A percentile compares a stretch with the other conserved stretches of the same genome.
Conservation (phyloP, 495 filamentous ascomycete genomes). For the Aspergillus ostianus region DNA sequence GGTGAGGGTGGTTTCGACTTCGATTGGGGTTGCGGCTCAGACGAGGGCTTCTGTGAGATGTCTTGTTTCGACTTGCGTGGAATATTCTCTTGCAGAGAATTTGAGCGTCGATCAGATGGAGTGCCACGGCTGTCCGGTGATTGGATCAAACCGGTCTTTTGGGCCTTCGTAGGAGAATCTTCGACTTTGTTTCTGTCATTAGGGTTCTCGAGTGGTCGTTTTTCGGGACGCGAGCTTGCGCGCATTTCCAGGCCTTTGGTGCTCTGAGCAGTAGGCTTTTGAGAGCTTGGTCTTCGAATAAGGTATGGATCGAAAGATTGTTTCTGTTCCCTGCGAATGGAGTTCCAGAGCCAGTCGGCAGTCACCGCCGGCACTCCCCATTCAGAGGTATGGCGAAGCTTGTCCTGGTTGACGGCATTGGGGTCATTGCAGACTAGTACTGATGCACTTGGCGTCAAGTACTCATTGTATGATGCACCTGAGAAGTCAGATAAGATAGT, state of each 20-base stretch:
- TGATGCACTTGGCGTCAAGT: slow-evolving; percentile 61
- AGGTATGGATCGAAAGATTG: slow-evolving; percentile 51
- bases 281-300: slow-evolving; percentile 30
- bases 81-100: not conserved
- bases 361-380: slow-evolving; percentile 78
- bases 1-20: not conserved
- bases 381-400: slow-evolving; percentile 67
- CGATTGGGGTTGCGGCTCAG: not conserved
- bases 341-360: slow-evolving; percentile 80
- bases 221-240: slow-evolving; percentile 19
- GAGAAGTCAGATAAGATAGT: slow-evolving; percentile 7
- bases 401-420: slow-evolving; percentile 63
- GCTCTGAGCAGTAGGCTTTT: slow-evolving; percentile 30
- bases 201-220: slow-evolving; percentile 3
- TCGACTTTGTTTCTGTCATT: not conserved
- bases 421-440: slow-evolving; percentile 66
- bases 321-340: slow-evolving; percentile 57
- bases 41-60: not conserved
- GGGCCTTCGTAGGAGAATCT: not conserved
- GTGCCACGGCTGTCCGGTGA: not conserved
- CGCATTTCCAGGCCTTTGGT: slow-evolving; percentile 22
- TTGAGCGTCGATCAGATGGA: not conserved
- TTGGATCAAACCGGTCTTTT: not conserved
- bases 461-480: slow-evolving; percentile 73
- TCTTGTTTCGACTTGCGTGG: not conserved